These are phyloP conservation scores for Pythium myriotylum DNA, from an alignment of 352 stramenopile species.

Conservation along the genomic window DNA sequence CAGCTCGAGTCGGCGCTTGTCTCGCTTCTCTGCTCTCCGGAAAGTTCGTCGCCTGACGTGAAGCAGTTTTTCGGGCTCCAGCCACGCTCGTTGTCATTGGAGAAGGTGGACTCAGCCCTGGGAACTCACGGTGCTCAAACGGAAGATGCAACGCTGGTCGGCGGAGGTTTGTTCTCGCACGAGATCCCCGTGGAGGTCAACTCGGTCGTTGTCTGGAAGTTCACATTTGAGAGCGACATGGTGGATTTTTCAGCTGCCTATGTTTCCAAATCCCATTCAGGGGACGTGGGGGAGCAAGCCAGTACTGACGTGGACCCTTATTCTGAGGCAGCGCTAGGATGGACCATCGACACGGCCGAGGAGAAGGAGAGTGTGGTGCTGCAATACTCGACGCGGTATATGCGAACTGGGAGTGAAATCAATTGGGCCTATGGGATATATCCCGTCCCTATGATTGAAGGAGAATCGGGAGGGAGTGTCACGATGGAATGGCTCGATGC, in stretches of 20 bases:
- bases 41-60: background rate
- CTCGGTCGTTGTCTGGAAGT: constrained; percentile 44
- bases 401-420: background rate
- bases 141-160: constrained; percentile 2
- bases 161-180: background rate
- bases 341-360: background rate
- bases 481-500: constrained; percentile 50
- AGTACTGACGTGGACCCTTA: constrained; percentile 18
- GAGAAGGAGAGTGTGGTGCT: constrained; percentile 2
- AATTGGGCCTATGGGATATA: constrained; percentile 37
- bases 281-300: background rate
- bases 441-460: constrained; percentile 8
- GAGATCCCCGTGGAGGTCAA: background rate
- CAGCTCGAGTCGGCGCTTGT: constrained; percentile 10
- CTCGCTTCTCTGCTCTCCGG: background rate
- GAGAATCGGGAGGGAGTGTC: constrained; percentile 18
- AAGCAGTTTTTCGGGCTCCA: constrained; percentile 8
- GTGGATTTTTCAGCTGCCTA: constrained; percentile 33
- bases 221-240: constrained; percentile 31
- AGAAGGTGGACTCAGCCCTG: background rate
- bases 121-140: background rate
- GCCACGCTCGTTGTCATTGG: background rate
- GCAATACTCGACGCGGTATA: constrained; percentile 37
- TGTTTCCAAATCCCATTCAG: constrained; percentile 7
- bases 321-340: constrained; percentile 9